Base-by-base conservation (phyloP, 2,329 filamentous ascomycete species). In the Didymella exigua region DNA sequence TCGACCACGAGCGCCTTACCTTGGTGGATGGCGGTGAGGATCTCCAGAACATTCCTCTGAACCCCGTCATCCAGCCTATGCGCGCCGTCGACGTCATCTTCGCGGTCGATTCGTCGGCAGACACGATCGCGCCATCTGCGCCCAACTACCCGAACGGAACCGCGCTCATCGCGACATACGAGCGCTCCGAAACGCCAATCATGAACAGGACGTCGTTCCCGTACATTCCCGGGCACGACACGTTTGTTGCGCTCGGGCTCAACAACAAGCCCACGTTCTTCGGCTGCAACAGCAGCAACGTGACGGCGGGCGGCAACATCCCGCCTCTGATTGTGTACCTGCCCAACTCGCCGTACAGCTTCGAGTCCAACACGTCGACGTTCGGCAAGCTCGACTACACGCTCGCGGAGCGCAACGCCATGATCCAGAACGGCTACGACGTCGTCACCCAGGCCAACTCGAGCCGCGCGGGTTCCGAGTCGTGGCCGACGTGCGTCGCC, bases 381-480 rank as follows among this genome's bases (percentile, higher is more conserved):
- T 93, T 89, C 73, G 43, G 3, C 10, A 81, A 86, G 56, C 79
- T 86, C 31, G 75, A 76, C 34, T 91, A 93, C 81, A 80, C 83
- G 30, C 76, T 85, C 64, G 75, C 71, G 1, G 76, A 91, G 76
- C 89, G 93, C 59, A 85, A 96, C 71, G 82, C 83, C 59, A 90
- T 96, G 69, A 91, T 99, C 68, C 75, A 84, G 62, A 98, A 99
- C 76, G 93, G 91, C 18, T 95, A 89, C 78, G 85, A 95, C 63
- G 85, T 88, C 16, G 93, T 85, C 2, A 97, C 93, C 0, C 88
- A 89, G 79, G 91, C 85, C 46, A 97, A 98, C 76, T 85, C 82
- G 44, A 93, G 91, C 0, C 71, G 87, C 3, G 89, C 96, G 71
- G 65, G 76, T 3, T 40, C 53, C 1, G 33, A 19, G 3, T 76